phyloP scores from a whole-genome alignment of 306 rosid genomes.

The Mimosa pudica region DNA sequence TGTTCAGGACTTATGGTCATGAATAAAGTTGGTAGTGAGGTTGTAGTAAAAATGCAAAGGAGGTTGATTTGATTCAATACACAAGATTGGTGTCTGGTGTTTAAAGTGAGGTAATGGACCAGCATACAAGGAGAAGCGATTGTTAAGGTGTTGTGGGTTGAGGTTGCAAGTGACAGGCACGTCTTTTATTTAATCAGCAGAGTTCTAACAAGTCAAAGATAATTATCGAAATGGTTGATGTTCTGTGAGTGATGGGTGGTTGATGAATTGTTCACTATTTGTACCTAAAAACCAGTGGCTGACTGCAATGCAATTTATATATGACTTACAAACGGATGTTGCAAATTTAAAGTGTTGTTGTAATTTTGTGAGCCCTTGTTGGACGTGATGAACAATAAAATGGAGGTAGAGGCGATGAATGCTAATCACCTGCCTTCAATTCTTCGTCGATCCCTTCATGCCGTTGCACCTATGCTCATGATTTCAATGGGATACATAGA shows the following conservation, averaged over 20 bases:
- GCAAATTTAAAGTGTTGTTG: constrained; percentile 40
- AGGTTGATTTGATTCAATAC: constrained; percentile 43
- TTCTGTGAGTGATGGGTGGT: constrained; percentile 15
- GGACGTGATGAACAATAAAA: constrained; percentile 39
- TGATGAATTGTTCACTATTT: constrained; percentile 12
- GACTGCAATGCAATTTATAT: constrained; percentile 32
- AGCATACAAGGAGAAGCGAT: constrained; percentile 36
- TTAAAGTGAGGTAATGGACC: constrained; percentile 25
- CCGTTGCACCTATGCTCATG: constrained; percentile 67
- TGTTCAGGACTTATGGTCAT: constrained; percentile 38
- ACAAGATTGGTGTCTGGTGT: constrained; percentile 36
- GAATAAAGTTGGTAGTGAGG: constrained; percentile 26
- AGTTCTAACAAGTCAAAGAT: constrained; percentile 22
- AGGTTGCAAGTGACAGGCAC: constrained; percentile 27
- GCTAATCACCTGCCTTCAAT: constrained; percentile 40
- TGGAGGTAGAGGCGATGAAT: constrained; percentile 52
- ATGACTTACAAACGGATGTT: constrained; percentile 32
- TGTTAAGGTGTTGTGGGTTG: constrained; percentile 28
- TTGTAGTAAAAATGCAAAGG: constrained; percentile 29
- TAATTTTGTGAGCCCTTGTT: constrained; percentile 34
- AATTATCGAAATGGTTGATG: constrained; percentile 6
- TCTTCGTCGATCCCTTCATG: constrained; percentile 59
- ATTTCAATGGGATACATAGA: constrained; percentile 85
- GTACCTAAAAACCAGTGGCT: neutral
- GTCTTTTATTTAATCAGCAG: constrained; percentile 21